Conservation (phyloP, 495 filamentous ascomycete species). For the Penicillium longicatenatum region DNA sequence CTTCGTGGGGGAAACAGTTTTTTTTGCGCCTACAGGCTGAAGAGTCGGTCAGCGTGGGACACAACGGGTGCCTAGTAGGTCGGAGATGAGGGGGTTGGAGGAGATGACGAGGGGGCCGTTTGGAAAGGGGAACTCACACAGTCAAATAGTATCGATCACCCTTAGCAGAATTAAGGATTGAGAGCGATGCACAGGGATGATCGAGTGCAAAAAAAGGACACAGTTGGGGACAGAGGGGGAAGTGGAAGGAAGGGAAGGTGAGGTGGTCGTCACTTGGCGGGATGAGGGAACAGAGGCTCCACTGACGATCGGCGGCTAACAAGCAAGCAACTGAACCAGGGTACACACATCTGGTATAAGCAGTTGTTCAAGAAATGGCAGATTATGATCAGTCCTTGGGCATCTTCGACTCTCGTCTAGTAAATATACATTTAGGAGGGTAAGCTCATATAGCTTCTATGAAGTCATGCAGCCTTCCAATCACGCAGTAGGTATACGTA, state of each 20-base stretch:
- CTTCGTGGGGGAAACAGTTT: background rate
- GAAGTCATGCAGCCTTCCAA: background rate
- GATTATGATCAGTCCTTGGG: background rate
- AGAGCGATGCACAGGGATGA: constrained; percentile 11
- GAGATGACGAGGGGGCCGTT: constrained; percentile 1
- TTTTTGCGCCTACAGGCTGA: constrained; percentile 1
- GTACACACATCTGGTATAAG: constrained; percentile 8
- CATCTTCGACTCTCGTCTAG: background rate
- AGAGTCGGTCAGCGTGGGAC: constrained; percentile 22
- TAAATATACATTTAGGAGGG: background rate
- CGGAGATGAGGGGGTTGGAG: constrained; percentile 26
- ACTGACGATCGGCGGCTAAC: constrained; percentile 48
- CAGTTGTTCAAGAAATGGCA: background rate
- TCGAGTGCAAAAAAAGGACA: constrained; percentile 8
- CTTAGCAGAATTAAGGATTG: constrained; percentile 13
- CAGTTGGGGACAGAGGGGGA: constrained; percentile 16
- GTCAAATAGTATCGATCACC: constrained; percentile 9
- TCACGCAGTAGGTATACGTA: no score
- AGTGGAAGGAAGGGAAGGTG: constrained; percentile 24
- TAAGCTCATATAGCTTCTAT: background rate
- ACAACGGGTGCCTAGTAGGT: constrained; percentile 28
- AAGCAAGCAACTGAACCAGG: constrained; percentile 22
- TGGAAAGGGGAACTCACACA: constrained; percentile 19
- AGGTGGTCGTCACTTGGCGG: constrained; percentile 45
- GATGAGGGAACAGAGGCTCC: constrained; percentile 38